Base-by-base conservation (phyloP, 129 eudicot species). In the Kitagawia praeruptora region DNA sequence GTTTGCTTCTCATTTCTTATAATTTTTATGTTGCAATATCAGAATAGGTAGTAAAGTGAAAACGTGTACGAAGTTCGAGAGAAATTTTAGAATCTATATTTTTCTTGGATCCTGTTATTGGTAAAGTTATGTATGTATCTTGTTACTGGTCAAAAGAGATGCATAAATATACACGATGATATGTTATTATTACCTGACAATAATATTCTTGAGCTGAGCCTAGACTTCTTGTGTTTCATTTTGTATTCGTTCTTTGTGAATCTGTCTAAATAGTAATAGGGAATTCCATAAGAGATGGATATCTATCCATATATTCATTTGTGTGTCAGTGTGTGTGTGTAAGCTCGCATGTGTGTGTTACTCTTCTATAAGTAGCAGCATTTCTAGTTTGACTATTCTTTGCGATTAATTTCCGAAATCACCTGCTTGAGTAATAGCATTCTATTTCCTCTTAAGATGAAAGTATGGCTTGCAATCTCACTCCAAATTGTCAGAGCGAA, bases 1-100 rank as follows among this genome's bases (percentile, higher is more conserved):
- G 81, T 63, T 83, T 74, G 78, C 82, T 75, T 44, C 53, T 78
- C 80, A 15, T 74, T 76, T 61, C 77, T 61, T 72, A 16, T 48
- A 39, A 56, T 44, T 73, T 73, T 80, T 21, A 23, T 74, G 58
- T 74, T 45, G 39, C 39, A 74, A 44, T 2, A 74, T 74, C 56
- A 74, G n/a, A 45, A 46, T 74, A 21, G 77, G 38, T 74, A 28
- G 61, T 25, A 6, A 15, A 74, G 40, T 74, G n/a, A 28, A 28
- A 45, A 13, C 11, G 8, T 74, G 18, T 73, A 42, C 34, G 10
- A 74, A 74, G 40, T 73, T 73, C 4, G 8, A 45, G 27, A n/a
- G 40, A 74, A 3, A 42, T 45, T 44, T n/a, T 21, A 19, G 58
- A 74, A 15, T 42, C 13, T 41, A 41, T 73, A 70, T 42, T 27